Evolutionary conservation across 768 basidiomycete genomes (phyloP), one percentile per base, ranked within the genome.

Genomic region (Boletellus ananas): DNA sequence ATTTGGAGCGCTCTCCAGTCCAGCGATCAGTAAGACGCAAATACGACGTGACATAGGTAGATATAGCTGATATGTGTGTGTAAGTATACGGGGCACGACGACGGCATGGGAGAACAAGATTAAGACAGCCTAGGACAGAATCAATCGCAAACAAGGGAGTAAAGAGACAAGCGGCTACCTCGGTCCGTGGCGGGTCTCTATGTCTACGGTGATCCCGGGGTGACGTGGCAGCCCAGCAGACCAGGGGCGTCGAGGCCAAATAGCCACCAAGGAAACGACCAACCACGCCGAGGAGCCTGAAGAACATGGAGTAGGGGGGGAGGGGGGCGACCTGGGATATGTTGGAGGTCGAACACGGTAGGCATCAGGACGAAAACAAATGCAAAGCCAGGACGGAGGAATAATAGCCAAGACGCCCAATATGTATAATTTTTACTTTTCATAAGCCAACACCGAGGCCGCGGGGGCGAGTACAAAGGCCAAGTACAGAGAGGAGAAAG

Each of bases 371-470:
- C 34, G 54, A 50, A 44, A 51, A 48, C 50, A 47, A 33, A 38
- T 57, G 49, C 37, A 51, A 50, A 40, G 50, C 35, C 45, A 37
- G 47, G 12, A 13, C 27, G 44, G 38, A 58, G 43, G 3, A 48
- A 60, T 57, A 61, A 58, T 61, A 63, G 58, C 60, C 64, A 66
- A 61, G 48, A 59, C 50, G 60, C 65, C 55, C 64, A 64, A 67
- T 68, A 66, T 64, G 64, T 61, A 66, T 66, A 68, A 57, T 62
- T 67, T 68, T 66, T 66, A 69, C 65, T 68, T 69, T 66, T 68
- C 20, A 25, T 25, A 25, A 25, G 4, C 23, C 23, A 25, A 25
- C 23, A 25, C 23, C 23, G 23, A 25, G 23, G 23, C 23, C n/a
- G 13, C 11, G 36, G 12, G 25, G 38, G 20, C 31, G 12, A 39